Evolutionary conservation across 768 basidiomycete genomes (phyloP).

Genomic region (Podaxis sp.): DNA sequence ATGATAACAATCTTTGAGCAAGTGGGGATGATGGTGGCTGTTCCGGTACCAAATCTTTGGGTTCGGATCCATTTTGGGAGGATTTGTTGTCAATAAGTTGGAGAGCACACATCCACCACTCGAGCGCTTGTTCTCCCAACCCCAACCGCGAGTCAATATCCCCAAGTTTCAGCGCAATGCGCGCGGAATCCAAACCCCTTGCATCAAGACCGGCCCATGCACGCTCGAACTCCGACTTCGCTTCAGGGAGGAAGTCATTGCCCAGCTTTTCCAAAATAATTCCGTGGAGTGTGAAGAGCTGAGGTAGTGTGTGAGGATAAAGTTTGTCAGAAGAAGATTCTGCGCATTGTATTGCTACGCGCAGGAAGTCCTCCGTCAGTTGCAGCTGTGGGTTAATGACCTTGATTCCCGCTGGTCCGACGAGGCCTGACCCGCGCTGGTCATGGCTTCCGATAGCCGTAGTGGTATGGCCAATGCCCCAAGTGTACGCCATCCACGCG

Average conservation of each 20-base stretch:
- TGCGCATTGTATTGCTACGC: constrained; percentile 42
- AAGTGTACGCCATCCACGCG: constrained; percentile 70
- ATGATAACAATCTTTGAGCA: constrained; percentile 58
- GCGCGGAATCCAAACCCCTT: constrained; percentile 41
- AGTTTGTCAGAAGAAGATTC: constrained; percentile 30
- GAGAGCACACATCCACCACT: constrained; percentile 67
- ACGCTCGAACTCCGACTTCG: constrained; percentile 53
- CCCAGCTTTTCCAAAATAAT: constrained; percentile 60
- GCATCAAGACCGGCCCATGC: constrained; percentile 46
- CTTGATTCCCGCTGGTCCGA: constrained; percentile 31
- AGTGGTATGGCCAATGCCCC: constrained; percentile 45
- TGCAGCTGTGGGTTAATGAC: constrained; percentile 53
- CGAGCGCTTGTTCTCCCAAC: constrained; percentile 45
- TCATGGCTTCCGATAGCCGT: constrained; percentile 34
- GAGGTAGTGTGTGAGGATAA: constrained; percentile 44
- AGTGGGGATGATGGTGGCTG: constrained; percentile 50
- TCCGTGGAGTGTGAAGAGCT: constrained; percentile 54
- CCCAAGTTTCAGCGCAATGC: constrained; percentile 62
- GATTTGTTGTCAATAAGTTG: constrained; percentile 35
- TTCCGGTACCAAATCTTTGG: constrained; percentile 27
- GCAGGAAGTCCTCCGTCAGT: constrained; percentile 50
- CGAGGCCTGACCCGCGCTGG: constrained; percentile 25
- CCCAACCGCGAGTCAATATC: constrained; percentile 58
- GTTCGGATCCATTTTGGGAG: neutral
- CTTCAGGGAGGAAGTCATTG: constrained; percentile 41